Evolutionary conservation across 768 basidiomycete genomes (phyloP).

Genomic region (Podaxis sp.): DNA sequence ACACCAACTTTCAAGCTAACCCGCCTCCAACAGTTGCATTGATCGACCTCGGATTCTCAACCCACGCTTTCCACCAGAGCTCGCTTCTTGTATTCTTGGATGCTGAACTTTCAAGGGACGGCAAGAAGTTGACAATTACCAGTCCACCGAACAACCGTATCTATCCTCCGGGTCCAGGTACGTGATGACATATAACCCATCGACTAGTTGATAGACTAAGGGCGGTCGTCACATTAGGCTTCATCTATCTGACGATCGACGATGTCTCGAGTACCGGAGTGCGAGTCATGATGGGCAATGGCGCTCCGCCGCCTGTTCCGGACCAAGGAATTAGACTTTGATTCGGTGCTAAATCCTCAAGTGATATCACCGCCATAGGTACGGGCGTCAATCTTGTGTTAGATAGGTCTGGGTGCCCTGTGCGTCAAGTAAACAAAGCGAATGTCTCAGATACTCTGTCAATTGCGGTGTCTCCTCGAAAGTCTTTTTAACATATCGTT

Average conservation of each 20-base stretch:
- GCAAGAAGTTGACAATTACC: conserved; percentile 31
- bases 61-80: conserved; percentile 42
- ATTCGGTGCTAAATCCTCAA: background rate
- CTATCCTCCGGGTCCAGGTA: conserved; percentile 42
- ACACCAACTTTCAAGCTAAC: background rate
- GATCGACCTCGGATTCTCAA: conserved; percentile 42
- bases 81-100: conserved; percentile 37
- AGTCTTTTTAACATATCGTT: no score
- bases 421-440: no score
- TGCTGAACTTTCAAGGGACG: conserved; percentile 29
- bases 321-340: conserved; percentile 28
- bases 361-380: no score
- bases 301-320: conserved; percentile 36
- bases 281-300: conserved; percentile 39
- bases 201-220: background rate
- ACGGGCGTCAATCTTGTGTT: no score
- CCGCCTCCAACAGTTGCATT: conserved; percentile 29
- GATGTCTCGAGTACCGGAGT: conserved; percentile 35
- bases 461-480: no score
- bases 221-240: background rate
- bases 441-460: no score
- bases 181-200: background rate
- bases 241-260: background rate
- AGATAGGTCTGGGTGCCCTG: no score
- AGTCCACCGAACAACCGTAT: conserved; percentile 36